Evolutionary conservation across 768 basidiomycete species (phyloP).

Genomic region (Russula sp.): DNA sequence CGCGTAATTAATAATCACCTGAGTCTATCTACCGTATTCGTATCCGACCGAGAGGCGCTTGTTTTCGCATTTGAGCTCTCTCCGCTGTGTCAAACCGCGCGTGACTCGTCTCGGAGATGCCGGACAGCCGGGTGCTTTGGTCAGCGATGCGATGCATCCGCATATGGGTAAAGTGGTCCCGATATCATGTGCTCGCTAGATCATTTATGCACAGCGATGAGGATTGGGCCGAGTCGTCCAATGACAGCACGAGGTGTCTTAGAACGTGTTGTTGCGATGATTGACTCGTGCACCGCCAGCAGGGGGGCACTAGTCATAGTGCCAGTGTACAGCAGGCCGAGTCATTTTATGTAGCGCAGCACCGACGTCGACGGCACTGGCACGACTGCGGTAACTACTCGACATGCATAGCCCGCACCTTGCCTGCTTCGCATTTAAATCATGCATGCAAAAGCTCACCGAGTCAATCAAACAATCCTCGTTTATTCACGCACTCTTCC

Average conservation of each 20-base stretch:
- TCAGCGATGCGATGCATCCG: not conserved
- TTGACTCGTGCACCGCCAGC: not conserved
- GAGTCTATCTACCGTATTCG: too few species aligned
- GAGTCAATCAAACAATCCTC: not conserved
- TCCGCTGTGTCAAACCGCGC: not conserved
- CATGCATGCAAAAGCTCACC: not conserved
- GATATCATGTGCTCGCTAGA: not conserved
- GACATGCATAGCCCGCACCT: not conserved
- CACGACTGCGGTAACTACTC: not conserved
- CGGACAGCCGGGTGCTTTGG: not conserved
- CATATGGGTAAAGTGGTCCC: not conserved
- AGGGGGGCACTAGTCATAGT: not conserved
- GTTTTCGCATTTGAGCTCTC: not conserved
- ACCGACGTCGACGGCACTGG: not conserved
- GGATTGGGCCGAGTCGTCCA: not conserved
- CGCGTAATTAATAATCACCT: not conserved
- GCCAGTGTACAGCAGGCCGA: not conserved
- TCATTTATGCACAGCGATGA: not conserved
- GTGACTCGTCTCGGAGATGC: not conserved
- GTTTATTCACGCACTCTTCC: not conserved
- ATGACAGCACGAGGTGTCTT: not conserved
- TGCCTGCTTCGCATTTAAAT: not conserved
- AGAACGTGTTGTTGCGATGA: not conserved
- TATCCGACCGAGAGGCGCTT: not conserved
- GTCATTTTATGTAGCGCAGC: constrained; percentile 7